Base-by-base conservation (phyloP, 495 filamentous ascomycete genomes). In the Penicillium coffeae region DNA sequence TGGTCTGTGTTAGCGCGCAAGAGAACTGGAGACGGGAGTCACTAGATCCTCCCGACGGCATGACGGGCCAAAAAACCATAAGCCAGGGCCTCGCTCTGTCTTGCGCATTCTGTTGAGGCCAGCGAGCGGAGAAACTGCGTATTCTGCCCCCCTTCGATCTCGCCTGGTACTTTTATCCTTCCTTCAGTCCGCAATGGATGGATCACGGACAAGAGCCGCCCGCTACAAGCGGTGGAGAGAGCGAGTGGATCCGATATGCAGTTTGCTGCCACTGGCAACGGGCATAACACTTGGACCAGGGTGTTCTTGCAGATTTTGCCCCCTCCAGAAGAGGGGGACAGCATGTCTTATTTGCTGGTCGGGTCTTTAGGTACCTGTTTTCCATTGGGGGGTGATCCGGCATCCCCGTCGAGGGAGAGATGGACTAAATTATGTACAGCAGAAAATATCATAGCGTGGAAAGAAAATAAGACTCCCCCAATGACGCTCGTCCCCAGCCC, bases 1-100 rank as follows among this genome's bases (percentile, higher is more conserved):
- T 64, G 60, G 60, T 60, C 58, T 64, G 60, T 66, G 63, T 66
- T 66, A 66, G 63, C 63, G 63, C 48, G 53, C 51, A 44, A 52
- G 48, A 58, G 43, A 47, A 63, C 48, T 61, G 60, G 60, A 60
- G 57, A 50, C 48, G 55, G 40, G 13, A 27, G 45, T 48, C 45
- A 40, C 36, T 30, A 34, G 38, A 47, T 47, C 44, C 34, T 47
- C 44, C 35, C 44, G 44, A 16, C 19, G 45, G 42, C 40, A 42
- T 36, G 19, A 12, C 6, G 38, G 38, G 14, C 27, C 27, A 45
- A 45, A n/a, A 18, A 34, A n/a, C 33, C 3, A 20, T 12, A 21
- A 10, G 10, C 25, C 5, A 30, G 5, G 5, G 10, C 5, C 25
- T 30, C 25, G 5, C 25, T 10, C 25, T 30, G 5, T 10, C 25